Base-by-base conservation (phyloP, 257 asterid genomes). In the Linaria vulgaris region DNA sequence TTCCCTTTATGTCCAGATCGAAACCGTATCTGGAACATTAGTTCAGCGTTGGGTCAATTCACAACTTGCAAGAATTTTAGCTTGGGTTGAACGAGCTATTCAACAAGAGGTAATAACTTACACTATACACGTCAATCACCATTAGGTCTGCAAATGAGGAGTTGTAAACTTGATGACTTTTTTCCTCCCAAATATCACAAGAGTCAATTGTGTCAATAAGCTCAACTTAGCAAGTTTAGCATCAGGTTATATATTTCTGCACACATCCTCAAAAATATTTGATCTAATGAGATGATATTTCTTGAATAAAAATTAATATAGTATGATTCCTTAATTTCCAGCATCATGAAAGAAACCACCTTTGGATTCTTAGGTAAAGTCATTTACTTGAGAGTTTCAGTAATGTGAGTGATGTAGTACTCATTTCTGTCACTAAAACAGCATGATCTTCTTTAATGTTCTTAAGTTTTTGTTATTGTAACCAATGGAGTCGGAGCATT, bases 41-140 rank as follows among this genome's bases (percentile, higher is more conserved):
- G 99, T 92, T 70, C 80, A 87, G 72, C 89, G 99, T 56, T 92
- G 99, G 99, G 88, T 92, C 70, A 92, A 92, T 76, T 76, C 99
- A 14, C 99, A 92, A 71, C 96, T 92, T 70, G 88, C 88, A 54
- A 85, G 97, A 80, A 77, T 92, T 62, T 73, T 82, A 64, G 82
- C 81, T 70, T 92, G 99, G 99, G 94, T 88, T 73, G 96, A 87
- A 76, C 91, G 99, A 63, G 97, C 89, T 68, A 73, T 89, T 73
- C 89, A 85, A 62, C 97, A 89, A 71, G 99, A 92, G 97, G 99
- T 92, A 80, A 66, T 68, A 14, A 62, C 65, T 68, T 24, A n/a
- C 54, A 24, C 68, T 46, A 39, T 21, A 23, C 64, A 31, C 30
- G 25, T 71, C 67, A 53, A 64, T 68, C 30, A 30, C 25, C 45